Evolutionary conservation across 2,329 filamentous ascomycete genomes (phyloP), one percentile per base, ranked within the genome.

Genomic region (Zymoseptoria pseudotritici): DNA sequence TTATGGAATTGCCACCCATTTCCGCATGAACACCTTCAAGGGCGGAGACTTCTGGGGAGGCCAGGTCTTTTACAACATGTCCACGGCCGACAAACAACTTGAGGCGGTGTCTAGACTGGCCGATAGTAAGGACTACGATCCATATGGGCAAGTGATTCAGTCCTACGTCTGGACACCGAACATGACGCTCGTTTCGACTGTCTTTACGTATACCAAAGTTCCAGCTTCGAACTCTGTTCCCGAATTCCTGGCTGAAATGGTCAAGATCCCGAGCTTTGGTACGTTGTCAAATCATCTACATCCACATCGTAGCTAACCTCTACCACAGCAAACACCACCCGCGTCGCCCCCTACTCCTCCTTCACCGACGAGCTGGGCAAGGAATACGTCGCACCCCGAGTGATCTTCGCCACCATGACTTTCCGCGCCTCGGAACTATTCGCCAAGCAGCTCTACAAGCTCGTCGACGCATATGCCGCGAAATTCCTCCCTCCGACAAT

Each of bases 1-100:
- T 26, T 66, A 67, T 46, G 67, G 67, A n/a, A 65, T 69, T 22
- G 66, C 69, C 10, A 69, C 66, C 1, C 56, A 62, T 10, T 66
- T 69, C 55, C 62, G 62, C 50, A 58, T 69, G 31, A 29, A 56
- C 6, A 63, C 67, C 6, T 65, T 67, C 13, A 13, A n/a, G n/a
- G 36, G 36, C 13, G 36, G 36, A 2, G 36, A 46, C 13, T 46
- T 46, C 36, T 46, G 36, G 36, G 36, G 36, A 3, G 36, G 36
- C 4, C 36, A 46, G 10, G 36, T 46, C 36, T 46, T 46, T n/a
- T 46, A 46, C 11, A 46, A 46, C 36, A 46, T 46, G 36, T 46
- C 36, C 13, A 46, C 36, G 36, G 36, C 36, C 36, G 36, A 42
- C 11, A 13, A 42, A 17, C 36, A 42, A 42, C 36, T 42, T n/a